Base-by-base conservation (phyloP, 805 yeast species). In the Grigorovia yakushimaensis region DNA sequence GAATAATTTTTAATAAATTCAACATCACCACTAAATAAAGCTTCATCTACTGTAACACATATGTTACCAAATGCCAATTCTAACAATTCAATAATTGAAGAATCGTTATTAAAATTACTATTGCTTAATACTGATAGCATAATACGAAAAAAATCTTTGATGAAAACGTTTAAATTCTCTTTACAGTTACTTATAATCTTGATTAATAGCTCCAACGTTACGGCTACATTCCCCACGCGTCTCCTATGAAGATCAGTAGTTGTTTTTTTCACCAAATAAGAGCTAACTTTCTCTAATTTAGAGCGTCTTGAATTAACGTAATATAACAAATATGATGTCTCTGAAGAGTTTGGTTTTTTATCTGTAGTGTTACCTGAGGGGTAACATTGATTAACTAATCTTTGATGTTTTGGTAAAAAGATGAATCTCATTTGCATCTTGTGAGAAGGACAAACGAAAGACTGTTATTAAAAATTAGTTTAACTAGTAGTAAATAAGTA, bases 301-400 rank as follows among this genome's bases (percentile, higher is more conserved):
- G 88, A 82, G 47, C 96, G 73, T 56, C 97, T 73, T 4, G 96
- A 83, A 39, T 94, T 81, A 19, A 95, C 96, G 64, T 91, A 91
- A 70, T 84, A 91, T 30, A 91, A 68, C 54, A 91, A 72, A 61
- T 88, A 88, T 49, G 94, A 83, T 42, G 94, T 73, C 63, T 93
- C 98, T 19, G 95, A 87, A 2, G 95, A 80, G 63, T 91, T 89
- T 15, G 98, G 95, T 57, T 84, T 82, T 68, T 89, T 89, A 59
- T 89, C 98, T 5, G 76, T 75, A 7, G 81, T 82, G 51, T 88
- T 75, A 1, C 97, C 96, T 1, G 93, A 77, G 5, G 96, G 98
- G 64, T 91, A 91, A 70, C 98, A 93, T 64, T 87, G 95, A 45
- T 84, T 76, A 37, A 93, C 85, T 58, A 89, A 73, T 59, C 86